Base-by-base conservation (phyloP, 805 yeast species). In the Clavispora fructus region DNA sequence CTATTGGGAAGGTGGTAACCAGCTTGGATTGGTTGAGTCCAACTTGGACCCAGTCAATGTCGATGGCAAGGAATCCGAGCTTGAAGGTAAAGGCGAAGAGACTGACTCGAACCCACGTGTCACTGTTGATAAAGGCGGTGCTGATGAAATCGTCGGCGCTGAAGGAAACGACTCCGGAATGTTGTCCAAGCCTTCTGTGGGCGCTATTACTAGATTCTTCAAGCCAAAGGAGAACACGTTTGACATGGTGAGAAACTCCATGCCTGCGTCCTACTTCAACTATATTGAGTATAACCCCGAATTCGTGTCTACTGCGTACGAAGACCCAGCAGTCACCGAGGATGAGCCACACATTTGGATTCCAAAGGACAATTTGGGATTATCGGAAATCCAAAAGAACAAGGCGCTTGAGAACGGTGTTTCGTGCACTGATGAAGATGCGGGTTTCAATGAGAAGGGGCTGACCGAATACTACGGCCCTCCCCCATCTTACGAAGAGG, bases 311-410 rank as follows among this genome's bases (percentile, higher is more conserved):
- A 58, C 62, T 42, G 73, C 76, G 17, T 83, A 79, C 55, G 69
- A 73, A 32, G 78, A 80, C 56, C 87, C 88, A 23, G 76, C 78
- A 35, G 75, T 80, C 33, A 64, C 60, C n/a, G 82, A 73, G 29
- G 74, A 67, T 7, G 80, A 69, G 49, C 87, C 89, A 28, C 75
- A 76, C 46, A 69, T 85, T 42, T 87, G 95, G 95, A 69, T 85
- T 50, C 80, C 85, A 38, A 76, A 69, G 53, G 95, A 87, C 63
- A 68, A 76, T 6, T 65, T 81, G 69, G 92, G 94, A 6, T 71
- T 87, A 44, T 76, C 87, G 14, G 75, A 75, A 42, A 73, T 75
- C 47, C 82, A 84, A 59, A 75, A 82, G 51, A 68, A 68, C 31
- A 74, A 74, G 52, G 81, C 86, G 11, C 63, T 73, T n/a, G 80